Evolutionary conservation across 768 basidiomycete species (phyloP).

Genomic region (Serendipita indica): DNA sequence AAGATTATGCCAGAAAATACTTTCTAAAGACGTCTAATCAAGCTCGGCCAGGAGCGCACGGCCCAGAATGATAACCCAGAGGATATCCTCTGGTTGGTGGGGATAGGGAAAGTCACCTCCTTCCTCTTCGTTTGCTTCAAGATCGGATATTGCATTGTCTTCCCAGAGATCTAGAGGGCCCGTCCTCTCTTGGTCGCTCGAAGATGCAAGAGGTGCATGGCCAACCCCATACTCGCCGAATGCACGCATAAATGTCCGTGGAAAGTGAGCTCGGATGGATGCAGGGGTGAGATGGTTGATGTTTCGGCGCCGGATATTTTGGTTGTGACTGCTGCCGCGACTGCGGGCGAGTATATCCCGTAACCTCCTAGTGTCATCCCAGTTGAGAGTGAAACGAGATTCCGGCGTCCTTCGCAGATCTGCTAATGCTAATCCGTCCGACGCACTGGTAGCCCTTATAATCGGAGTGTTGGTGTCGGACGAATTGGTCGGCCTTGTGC

Average conservation of each 20-base stretch:
- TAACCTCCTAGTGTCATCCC: not conserved
- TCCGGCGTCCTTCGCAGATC: too few species aligned
- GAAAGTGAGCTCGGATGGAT: not conserved
- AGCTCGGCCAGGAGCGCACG: conserved; percentile 5
- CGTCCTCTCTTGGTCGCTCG: not conserved
- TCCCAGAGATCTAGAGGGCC: conserved; percentile 1
- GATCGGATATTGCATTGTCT: not conserved
- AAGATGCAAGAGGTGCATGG: not conserved
- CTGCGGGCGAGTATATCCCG: not conserved
- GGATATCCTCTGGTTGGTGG: not conserved
- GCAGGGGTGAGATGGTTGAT: not conserved
- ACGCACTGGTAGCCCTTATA: too few species aligned
- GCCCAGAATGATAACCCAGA: conserved; percentile 6
- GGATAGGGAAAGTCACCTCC: conserved; percentile 8
- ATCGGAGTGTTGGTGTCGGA: too few species aligned
- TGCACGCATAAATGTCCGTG: not conserved
- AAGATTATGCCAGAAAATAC: too few species aligned
- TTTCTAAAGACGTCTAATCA: not conserved
- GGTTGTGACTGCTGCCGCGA: not conserved
- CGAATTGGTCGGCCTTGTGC: too few species aligned
- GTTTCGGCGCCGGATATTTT: not conserved
- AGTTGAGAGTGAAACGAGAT: not conserved
- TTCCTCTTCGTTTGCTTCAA: conserved; percentile 6
- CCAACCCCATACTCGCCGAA: not conserved
- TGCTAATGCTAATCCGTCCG: too few species aligned